Conservation (phyloP, 176 grass and related monocot genomes). For the Phoenix dactylifera region DNA sequence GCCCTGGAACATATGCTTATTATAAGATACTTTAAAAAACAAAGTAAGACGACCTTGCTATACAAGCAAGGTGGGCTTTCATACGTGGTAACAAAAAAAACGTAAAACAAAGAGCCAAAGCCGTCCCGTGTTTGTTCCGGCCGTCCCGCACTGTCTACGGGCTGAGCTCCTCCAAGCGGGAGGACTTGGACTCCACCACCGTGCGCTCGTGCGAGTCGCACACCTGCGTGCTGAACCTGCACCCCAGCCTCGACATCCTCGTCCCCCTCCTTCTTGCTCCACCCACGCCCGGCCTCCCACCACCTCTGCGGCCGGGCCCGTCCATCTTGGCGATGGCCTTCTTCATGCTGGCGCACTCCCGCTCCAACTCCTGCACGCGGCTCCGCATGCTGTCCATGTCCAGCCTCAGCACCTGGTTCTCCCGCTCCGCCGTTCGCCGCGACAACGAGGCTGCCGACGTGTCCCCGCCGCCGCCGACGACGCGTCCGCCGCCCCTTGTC, state of each 20-base stretch:
- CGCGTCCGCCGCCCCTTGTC: not conserved
- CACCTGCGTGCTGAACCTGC: constrained; percentile 21
- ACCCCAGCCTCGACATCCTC: constrained; percentile 40
- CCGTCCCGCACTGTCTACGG: not conserved
- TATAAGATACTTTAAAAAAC: no score
- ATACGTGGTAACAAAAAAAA: no score
- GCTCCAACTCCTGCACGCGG: constrained; percentile 62
- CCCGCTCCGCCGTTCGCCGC: constrained; percentile 26
- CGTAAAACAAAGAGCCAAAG: no score
- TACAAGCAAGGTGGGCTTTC: no score
- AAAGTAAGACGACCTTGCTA: no score
- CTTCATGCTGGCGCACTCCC: constrained; percentile 80
- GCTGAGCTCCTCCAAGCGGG: not conserved
- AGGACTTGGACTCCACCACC: not conserved
- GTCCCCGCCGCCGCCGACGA: not conserved
- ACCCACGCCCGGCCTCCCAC: constrained; percentile 1
- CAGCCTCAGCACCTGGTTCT: constrained; percentile 57
- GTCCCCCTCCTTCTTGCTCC: not conserved
- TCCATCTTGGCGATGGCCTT: constrained; percentile 64
- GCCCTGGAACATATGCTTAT: no score
- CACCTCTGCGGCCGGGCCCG: constrained; percentile 6
- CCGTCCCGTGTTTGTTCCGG: no score
- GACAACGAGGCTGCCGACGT: constrained; percentile 4
- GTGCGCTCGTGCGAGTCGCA: constrained; percentile 17
- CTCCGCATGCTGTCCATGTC: constrained; percentile 87